Conservation (phyloP, 768 basidiomycete genomes). For the Kwoniella dendrophila region DNA sequence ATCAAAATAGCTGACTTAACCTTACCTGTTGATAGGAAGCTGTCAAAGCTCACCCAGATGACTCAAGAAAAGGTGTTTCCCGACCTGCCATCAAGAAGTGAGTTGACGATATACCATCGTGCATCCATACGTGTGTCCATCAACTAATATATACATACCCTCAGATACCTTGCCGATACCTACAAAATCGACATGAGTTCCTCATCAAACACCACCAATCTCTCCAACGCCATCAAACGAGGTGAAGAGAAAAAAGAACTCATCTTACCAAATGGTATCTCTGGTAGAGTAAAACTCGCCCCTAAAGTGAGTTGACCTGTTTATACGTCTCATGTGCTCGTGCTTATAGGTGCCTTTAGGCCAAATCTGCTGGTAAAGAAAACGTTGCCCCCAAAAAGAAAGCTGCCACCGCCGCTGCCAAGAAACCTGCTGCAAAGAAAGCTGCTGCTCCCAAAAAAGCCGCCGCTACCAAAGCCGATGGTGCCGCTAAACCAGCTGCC, state of each 20-base stretch:
- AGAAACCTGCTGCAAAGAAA: constrained; percentile 39
- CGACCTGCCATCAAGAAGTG: constrained; percentile 78
- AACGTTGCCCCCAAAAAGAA: constrained; percentile 55
- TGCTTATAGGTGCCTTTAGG: constrained; percentile 22
- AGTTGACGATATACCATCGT: constrained; percentile 45
- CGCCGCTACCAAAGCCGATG: constrained; percentile 60
- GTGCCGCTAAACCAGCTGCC: constrained; percentile 50
- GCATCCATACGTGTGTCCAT: neutral
- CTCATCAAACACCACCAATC: constrained; percentile 72
- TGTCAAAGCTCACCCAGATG: constrained; percentile 67
- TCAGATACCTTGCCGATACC: constrained; percentile 77
- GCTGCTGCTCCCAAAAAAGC: constrained; percentile 56
- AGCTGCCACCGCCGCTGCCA: constrained; percentile 53
- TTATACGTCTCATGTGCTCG: neutral
- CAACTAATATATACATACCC: neutral
- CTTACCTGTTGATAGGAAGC: constrained; percentile 63
- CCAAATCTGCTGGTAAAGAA: constrained; percentile 53
- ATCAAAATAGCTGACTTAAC: constrained; percentile 19
- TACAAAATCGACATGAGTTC: constrained; percentile 80
- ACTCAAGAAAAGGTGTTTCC: constrained; percentile 72
- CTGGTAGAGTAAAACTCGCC: constrained; percentile 54
- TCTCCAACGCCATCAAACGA: constrained; percentile 76
- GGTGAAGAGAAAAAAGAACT: constrained; percentile 83
- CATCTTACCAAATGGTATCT: constrained; percentile 79
- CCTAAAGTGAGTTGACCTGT: constrained; percentile 45